phyloP scores from a whole-genome alignment of 306 rosid genomes.

The Delonix regia region DNA sequence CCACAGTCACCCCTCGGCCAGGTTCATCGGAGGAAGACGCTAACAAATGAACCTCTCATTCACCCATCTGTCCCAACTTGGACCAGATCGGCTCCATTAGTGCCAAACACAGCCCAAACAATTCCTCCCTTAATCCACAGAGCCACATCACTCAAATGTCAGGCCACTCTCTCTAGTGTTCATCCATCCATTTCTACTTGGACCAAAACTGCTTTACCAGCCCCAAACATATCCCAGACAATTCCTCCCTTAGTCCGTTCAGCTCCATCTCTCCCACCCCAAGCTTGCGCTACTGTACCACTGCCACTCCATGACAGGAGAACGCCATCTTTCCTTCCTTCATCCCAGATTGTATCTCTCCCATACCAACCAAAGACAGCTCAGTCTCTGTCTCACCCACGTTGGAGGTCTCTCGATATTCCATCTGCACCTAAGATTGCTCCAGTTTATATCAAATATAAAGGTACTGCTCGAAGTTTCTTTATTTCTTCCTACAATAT shows the following conservation, averaged over 20 bases:
- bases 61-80: slow-evolving; percentile 22
- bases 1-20: slow-evolving; percentile 26
- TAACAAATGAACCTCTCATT: background rate
- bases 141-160: slow-evolving; percentile 20
- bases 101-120: slow-evolving; percentile 30
- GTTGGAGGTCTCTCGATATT: slow-evolving; percentile 1
- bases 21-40: slow-evolving; percentile 36
- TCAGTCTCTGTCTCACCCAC: slow-evolving; percentile 29
- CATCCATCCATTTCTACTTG: slow-evolving; percentile 2
- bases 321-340: slow-evolving; percentile 15
- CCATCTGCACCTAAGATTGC: slow-evolving; percentile 10
- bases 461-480: slow-evolving; percentile 37
- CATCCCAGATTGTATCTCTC: background rate
- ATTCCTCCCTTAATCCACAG: slow-evolving; percentile 6
- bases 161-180: slow-evolving; percentile 7
- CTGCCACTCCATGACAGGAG: slow-evolving; percentile 15
- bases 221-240: slow-evolving; percentile 19
- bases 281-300: background rate
- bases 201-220: slow-evolving; percentile 20
- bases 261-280: slow-evolving; percentile 9
- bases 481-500: slow-evolving; percentile 11
- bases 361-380: slow-evolving; percentile 11
- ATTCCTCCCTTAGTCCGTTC: slow-evolving; percentile 8
- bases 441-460: slow-evolving; percentile 23
- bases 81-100: slow-evolving; percentile 24